Conservation (phyloP, 768 basidiomycete species). For the Suillus placidus region DNA sequence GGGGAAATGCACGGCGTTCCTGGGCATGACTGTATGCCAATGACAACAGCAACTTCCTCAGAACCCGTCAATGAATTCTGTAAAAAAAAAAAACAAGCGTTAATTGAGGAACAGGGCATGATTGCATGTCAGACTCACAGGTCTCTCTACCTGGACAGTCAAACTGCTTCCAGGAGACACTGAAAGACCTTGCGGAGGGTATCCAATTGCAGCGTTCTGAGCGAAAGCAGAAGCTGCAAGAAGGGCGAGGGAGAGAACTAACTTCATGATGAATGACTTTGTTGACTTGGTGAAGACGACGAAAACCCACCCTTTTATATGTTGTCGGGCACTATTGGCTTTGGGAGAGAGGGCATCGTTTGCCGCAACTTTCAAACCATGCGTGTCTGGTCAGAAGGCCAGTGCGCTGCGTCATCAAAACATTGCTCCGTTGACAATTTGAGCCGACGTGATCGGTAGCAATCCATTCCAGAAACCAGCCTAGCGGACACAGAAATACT, state of each 20-base stretch:
- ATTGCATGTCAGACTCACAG: constrained; percentile 36
- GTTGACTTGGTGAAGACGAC: neutral
- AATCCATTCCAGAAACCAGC: neutral
- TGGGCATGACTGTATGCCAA: constrained; percentile 46
- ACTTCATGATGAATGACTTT: constrained; percentile 19
- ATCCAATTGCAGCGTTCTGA: constrained; percentile 44
- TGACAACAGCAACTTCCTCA: constrained; percentile 48
- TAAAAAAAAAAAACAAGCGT: neutral
- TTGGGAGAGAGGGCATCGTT: neutral
- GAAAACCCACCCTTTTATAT: constrained; percentile 2
- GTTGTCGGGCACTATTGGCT: neutral
- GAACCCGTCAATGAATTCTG: constrained; percentile 43
- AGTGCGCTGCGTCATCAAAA: neutral
- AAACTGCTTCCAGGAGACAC: constrained; percentile 42
- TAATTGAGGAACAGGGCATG: neutral
- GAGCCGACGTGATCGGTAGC: neutral
- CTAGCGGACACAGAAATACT: neutral
- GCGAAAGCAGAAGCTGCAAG: constrained; percentile 41
- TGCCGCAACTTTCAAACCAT: neutral
- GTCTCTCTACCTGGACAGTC: constrained; percentile 49
- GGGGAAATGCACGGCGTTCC: constrained; percentile 27
- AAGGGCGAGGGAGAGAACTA: constrained; percentile 20
- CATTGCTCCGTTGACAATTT: neutral
- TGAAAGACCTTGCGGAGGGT: constrained; percentile 39
- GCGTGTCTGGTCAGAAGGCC: neutral